A percentile compares a stretch with the other conserved stretches of the same genome.
Evolutionary conservation across 169 alveolate genomes (phyloP).

Genomic region (Besnoitia besnoiti): DNA sequence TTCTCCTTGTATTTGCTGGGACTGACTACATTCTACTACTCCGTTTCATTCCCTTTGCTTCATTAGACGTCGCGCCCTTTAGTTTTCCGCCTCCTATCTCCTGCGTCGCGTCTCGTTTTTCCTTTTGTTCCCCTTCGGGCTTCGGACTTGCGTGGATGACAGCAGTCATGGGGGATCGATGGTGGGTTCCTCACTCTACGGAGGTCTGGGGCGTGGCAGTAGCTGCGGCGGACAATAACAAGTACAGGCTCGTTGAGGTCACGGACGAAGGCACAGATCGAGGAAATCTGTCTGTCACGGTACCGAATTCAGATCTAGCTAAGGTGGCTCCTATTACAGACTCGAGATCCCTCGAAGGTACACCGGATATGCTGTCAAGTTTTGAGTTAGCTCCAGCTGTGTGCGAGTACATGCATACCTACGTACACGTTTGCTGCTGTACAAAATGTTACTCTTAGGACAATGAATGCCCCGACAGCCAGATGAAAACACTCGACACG

Average conservation of each 20-base stretch:
- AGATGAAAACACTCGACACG: no score
- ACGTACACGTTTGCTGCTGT: background rate
- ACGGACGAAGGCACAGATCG: conserved; percentile 45
- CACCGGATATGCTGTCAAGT: background rate
- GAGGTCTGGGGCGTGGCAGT: conserved; percentile 69
- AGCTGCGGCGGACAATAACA: background rate
- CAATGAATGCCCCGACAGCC: no score
- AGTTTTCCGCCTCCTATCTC: no score
- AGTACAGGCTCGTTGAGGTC: conserved; percentile 33
- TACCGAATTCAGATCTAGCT: background rate
- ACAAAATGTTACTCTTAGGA: no score
- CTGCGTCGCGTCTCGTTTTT: no score
- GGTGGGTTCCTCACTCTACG: conserved; percentile 63
- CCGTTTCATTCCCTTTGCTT: no score
- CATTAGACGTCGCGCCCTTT: no score
- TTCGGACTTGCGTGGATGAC: no score
- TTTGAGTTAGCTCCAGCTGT: background rate
- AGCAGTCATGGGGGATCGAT: conserved; percentile 51
- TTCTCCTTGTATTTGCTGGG: no score
- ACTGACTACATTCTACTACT: no score
- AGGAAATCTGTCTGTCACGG: background rate
- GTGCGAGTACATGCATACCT: background rate
- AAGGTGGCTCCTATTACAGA: conserved; percentile 32
- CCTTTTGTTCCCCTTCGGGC: no score
- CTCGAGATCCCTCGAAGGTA: conserved; percentile 50